A percentile compares a stretch with the other conserved stretches of the same genome.
Evolutionary conservation across 2,329 filamentous ascomycete species (phyloP).

Genomic region (Colletotrichum liaoningense): DNA sequence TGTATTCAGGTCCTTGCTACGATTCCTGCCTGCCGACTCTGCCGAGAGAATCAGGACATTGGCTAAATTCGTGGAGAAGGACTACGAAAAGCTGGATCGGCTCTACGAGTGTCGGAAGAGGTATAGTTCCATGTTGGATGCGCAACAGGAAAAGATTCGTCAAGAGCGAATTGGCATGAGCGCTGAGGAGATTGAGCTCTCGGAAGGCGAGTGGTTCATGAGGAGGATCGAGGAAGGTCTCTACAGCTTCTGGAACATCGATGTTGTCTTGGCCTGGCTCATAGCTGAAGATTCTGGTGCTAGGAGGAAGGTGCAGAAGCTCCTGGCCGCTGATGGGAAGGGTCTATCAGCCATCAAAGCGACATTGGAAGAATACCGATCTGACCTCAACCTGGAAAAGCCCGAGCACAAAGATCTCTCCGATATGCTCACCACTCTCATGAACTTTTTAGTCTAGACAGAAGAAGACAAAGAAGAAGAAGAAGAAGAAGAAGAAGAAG

Average conservation of each 20-base stretch:
- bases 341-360: constrained; percentile 69
- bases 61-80: constrained; percentile 95
- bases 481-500: too few relatives aligned
- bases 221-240: constrained; percentile 85
- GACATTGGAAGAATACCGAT: constrained; percentile 73
- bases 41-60: constrained; percentile 83
- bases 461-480: not conserved
- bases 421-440: constrained; percentile 66
- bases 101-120: constrained; percentile 78
- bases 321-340: constrained; percentile 77
- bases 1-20: constrained; percentile 85
- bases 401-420: constrained; percentile 68
- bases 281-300: constrained; percentile 88
- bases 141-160: constrained; percentile 72
- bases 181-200: constrained; percentile 68
- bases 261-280: constrained; percentile 90
- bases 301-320: constrained; percentile 68
- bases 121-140: constrained; percentile 71
- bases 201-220: constrained; percentile 78
- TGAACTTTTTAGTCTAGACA: constrained; percentile 57
- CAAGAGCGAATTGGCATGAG: constrained; percentile 48
- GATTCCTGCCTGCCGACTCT: constrained; percentile 81
- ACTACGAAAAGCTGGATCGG: constrained; percentile 86
- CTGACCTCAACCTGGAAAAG: constrained; percentile 66
- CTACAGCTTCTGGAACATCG: constrained; percentile 84